Percentiles rank a stretch among this genome's conserved stretches.
Evolutionary conservation across 2,329 filamentous ascomycete species (phyloP).

Genomic region (Penicillium verrucosum): DNA sequence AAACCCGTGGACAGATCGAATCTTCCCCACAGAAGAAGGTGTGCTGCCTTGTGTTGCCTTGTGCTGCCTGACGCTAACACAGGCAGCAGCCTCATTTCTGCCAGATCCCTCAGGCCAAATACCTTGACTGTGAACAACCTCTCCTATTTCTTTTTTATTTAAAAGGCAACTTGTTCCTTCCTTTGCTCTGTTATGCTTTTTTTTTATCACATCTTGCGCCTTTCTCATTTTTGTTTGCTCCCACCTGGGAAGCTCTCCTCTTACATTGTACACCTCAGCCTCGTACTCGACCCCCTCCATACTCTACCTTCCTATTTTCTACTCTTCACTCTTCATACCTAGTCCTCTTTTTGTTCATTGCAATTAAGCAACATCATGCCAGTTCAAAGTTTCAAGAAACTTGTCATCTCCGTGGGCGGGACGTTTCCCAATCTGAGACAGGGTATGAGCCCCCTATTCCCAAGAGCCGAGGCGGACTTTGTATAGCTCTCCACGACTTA

Average conservation of each 20-base stretch:
- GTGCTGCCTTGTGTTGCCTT: conserved; percentile 6
- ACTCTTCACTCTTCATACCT: background rate
- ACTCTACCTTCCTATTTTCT: background rate
- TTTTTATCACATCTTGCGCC: background rate
- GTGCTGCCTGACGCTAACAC: background rate
- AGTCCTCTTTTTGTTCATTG: no score
- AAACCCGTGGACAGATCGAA: background rate
- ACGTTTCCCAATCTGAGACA: conserved; percentile 57
- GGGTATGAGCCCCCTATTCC: conserved; percentile 26
- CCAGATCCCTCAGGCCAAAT: background rate
- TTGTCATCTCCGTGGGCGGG: conserved; percentile 57
- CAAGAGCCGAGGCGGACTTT: conserved; percentile 1
- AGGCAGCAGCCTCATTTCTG: conserved; percentile 2
- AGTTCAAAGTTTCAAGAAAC: conserved; percentile 26
- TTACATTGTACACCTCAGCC: background rate
- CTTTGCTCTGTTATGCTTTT: background rate
- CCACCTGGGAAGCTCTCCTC: background rate
- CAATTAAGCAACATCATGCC: conserved; percentile 20
- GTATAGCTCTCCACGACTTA: conserved; percentile 5
- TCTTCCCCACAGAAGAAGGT: background rate
- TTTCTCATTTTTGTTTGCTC: background rate
- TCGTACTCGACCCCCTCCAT: background rate
- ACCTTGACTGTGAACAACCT: background rate
- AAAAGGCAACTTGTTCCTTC: background rate
- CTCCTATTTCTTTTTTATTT: background rate